Conservation (phyloP, 2,329 filamentous ascomycete species). For the Capronia americana region DNA sequence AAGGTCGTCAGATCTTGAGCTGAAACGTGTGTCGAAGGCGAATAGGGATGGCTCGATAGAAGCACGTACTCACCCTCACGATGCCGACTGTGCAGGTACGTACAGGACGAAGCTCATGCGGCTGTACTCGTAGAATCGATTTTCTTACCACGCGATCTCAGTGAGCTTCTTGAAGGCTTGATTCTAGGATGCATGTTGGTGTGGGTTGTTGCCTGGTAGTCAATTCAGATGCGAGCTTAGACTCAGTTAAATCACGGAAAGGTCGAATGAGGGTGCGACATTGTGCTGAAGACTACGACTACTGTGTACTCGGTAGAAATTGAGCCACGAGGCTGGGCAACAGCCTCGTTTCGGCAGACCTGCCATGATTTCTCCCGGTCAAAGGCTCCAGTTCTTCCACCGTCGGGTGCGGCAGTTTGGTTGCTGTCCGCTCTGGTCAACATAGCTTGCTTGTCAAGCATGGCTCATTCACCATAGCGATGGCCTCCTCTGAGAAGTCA, state of each 20-base stretch:
- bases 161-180: neutral
- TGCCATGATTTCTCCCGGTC: neutral
- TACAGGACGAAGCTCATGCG: neutral
- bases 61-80: neutral
- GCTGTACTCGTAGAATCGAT: neutral
- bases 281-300: neutral
- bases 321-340: neutral
- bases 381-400: neutral
- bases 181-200: neutral
- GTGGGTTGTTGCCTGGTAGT: neutral
- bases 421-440: neutral
- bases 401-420: neutral
- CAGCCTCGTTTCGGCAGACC: constrained; percentile 5
- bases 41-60: neutral
- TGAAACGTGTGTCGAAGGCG: neutral
- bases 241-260: too few relatives aligned
- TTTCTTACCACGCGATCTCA: neutral
- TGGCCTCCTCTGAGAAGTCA: neutral
- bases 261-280: too few relatives aligned
- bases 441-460: neutral
- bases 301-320: neutral
- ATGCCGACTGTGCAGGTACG: too few relatives aligned
- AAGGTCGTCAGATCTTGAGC: neutral
- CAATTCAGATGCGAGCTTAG: too few relatives aligned
- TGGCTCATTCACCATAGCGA: neutral